Conservation (phyloP, 306 rosid species). For the Prunus mume region DNA sequence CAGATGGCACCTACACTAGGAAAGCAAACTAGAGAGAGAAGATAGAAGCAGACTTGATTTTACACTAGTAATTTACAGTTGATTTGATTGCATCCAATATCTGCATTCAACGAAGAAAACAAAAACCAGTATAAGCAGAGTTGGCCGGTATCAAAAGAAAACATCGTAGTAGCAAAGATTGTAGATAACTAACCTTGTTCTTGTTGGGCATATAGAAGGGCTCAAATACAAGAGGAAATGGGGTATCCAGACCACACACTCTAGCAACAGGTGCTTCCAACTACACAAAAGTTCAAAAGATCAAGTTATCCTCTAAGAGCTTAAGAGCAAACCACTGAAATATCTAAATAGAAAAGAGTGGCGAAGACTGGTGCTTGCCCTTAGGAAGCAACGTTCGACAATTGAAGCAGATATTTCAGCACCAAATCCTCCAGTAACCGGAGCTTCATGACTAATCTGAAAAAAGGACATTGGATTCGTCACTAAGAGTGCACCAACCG, state of each 20-base stretch:
- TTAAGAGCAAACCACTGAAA: neutral
- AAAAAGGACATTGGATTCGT: conserved; percentile 14
- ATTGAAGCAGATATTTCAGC: conserved; percentile 96
- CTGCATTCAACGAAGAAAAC: conserved; percentile 45
- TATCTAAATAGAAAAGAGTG: neutral
- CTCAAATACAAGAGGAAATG: conserved; percentile 94
- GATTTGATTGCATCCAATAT: conserved; percentile 91
- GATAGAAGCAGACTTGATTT: neutral
- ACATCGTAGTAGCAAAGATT: neutral
- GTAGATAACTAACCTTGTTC: conserved; percentile 58
- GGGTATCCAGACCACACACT: conserved; percentile 93
- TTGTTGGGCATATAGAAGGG: conserved; percentile 96
- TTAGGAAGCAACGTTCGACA: conserved; percentile 81
- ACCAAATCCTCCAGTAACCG: conserved; percentile 92
- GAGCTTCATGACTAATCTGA: conserved; percentile 99
- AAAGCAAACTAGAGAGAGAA: neutral
- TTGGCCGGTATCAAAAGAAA: neutral
- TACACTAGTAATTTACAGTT: conserved; percentile 62
- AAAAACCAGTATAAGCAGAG: neutral
- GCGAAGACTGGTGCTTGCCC: conserved; percentile 51
- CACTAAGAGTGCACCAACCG: conserved; percentile 4
- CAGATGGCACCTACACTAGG: neutral
- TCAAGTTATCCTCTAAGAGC: neutral
- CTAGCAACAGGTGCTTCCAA: conserved; percentile 93
- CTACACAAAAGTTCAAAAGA: conserved; percentile 27